Conservation (phyloP, 371 early-diverging fungal species). For the Lichtheimia ramosa region DNA sequence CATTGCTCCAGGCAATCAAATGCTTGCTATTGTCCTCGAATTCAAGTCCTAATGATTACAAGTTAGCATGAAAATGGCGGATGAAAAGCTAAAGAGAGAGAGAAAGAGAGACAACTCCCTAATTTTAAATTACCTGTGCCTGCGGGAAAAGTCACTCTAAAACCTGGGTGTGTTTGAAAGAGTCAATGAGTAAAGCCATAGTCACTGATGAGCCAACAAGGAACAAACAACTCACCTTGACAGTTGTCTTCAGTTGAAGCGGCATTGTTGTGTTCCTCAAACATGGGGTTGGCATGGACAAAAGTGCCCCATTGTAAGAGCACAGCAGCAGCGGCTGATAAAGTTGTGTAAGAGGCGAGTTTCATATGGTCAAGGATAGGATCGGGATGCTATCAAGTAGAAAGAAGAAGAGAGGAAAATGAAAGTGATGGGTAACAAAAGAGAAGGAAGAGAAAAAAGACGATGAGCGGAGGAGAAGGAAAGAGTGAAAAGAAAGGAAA, state of each 20-base stretch:
- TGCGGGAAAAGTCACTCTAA: slow-evolving; percentile 35
- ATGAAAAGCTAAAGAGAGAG: slow-evolving; percentile 1
- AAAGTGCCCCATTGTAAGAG: slow-evolving; percentile 37
- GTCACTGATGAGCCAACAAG: not conserved
- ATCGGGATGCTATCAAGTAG: not conserved
- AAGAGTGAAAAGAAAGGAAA: slow-evolving; percentile 4
- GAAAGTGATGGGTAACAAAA: slow-evolving; percentile 5
- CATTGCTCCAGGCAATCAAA: slow-evolving; percentile 35
- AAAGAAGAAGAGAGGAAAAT: slow-evolving; percentile 1
- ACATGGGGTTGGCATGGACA: slow-evolving; percentile 44
- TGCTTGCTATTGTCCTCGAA: slow-evolving; percentile 38
- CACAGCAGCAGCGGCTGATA: slow-evolving; percentile 34
- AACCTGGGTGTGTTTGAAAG: slow-evolving; percentile 12
- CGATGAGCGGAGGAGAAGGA: not conserved
- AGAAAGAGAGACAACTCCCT: not conserved
- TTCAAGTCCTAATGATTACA: slow-evolving; percentile 22
- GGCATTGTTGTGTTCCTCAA: slow-evolving; percentile 28
- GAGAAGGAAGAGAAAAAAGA: not conserved
- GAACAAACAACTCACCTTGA: slow-evolving; percentile 5
- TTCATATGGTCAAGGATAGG: slow-evolving; percentile 22
- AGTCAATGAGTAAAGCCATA: not conserved
- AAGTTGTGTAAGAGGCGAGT: slow-evolving; percentile 27
- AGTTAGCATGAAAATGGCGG: not conserved
- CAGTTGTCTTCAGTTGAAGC: not conserved
- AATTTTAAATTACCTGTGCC: slow-evolving; percentile 18